Evolutionary conservation across 1,284 basidiomycete species (phyloP), one percentile per base, ranked within the genome.

Genomic region (Malassezia furfur): DNA sequence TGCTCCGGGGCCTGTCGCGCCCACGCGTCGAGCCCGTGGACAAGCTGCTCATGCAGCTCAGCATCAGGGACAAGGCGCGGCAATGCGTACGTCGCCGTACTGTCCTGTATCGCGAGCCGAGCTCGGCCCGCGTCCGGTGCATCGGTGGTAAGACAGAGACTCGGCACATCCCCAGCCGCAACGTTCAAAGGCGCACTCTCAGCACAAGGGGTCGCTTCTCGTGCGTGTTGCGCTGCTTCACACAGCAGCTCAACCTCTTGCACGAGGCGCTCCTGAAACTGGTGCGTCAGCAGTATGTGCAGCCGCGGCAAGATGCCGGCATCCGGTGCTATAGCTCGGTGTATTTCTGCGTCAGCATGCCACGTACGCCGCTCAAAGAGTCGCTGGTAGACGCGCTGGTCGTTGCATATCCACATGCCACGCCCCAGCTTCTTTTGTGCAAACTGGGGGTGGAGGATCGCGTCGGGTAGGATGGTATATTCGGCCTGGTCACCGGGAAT

Each of bases 391-490:
- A 60, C 54, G 15, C 22, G 32, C 28, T 46, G 40, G 36, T 56
- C 39, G 21, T 28, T 48, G 6, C 40, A 43, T 3, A 61, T 32
- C 54, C 54, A 61, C 19, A 44, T 39, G 25, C 59, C 55, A 12
- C 30, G 28, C 5, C 59, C 55, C 7, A 32, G 32, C 37, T 54
- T 53, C 17, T 17, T 34, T 15, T 43, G 28, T 4, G 54, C 48
- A 32, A 54, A 61, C n/a, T 51, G 41, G 14, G 59, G 52, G 38
- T 61, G 59, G 32, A 61, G 49, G 5, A 61, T 34, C 5, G 48
- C 51, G 19, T 61, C 59, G 2, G 59, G 59, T 10, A 57, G 14
- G 14, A 57, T 21, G 25, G 36, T 43, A n/a, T 32, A 44, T 37
- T 40, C 17, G 21, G 6, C 21, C 12, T 11, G 10, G 21, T 37